Percentiles rank a stretch among this genome's conserved stretches.
Evolutionary conservation across 1,139 yeast genomes (phyloP).

Genomic region (Magnusiomyces ingens): DNA sequence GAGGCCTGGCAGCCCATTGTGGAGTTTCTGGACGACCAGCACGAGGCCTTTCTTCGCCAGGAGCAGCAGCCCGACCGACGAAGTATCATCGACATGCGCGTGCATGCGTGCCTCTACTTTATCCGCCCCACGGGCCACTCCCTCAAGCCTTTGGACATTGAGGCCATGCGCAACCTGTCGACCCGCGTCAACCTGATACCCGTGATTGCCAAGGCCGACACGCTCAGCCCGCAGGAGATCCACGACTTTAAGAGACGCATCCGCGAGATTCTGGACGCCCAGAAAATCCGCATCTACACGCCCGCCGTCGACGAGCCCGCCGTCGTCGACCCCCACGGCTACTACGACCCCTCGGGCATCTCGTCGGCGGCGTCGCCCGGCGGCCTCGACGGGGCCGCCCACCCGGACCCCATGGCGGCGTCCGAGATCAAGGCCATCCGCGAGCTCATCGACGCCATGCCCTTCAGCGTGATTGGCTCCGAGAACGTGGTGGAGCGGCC

Average conservation of each 20-base stretch:
- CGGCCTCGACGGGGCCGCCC: slow-evolving; percentile 18
- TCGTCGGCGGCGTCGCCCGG: no score
- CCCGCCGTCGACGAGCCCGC: slow-evolving; percentile 48
- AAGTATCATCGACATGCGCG: slow-evolving; percentile 63
- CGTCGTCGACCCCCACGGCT: slow-evolving; percentile 19
- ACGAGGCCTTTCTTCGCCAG: slow-evolving; percentile 88
- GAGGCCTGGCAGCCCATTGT: slow-evolving; percentile 92
- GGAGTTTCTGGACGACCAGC: slow-evolving; percentile 95
- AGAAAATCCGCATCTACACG: slow-evolving; percentile 81
- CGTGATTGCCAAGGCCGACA: slow-evolving; percentile 90
- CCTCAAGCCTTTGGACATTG: slow-evolving; percentile 88
- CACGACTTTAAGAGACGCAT: slow-evolving; percentile 72
- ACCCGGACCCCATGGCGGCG: slow-evolving; percentile 45
- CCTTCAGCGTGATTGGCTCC: slow-evolving; percentile 88
- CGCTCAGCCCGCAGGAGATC: slow-evolving; percentile 78
- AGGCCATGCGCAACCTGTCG: slow-evolving; percentile 81
- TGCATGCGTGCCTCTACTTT: slow-evolving; percentile 91
- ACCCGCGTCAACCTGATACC: slow-evolving; percentile 92
- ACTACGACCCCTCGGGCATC: slow-evolving; percentile 5
- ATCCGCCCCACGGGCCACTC: slow-evolving; percentile 96
- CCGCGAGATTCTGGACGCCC: slow-evolving; percentile 87
- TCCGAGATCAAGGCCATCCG: slow-evolving; percentile 55
- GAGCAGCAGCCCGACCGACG: slow-evolving; percentile 87
- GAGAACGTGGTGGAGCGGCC: slow-evolving; percentile 76
- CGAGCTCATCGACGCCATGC: slow-evolving; percentile 84